A percentile compares a stretch with the other conserved stretches of the same genome.
Conservation (phyloP, 441 rosid genomes). For the Pelargonium citronellum region DNA sequence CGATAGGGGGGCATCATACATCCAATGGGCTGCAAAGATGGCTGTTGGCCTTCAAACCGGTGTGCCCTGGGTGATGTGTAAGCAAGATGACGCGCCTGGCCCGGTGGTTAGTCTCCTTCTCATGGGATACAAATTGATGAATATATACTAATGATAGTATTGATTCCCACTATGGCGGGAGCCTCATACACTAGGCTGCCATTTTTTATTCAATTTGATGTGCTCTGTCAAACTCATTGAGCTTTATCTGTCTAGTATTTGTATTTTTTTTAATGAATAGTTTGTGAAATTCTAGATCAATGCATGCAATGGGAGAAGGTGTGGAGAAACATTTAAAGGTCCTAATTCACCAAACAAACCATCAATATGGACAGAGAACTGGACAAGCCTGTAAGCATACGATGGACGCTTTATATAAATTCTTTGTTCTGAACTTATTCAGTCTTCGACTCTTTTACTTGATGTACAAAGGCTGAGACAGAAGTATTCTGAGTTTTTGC, state of each 20-base stretch:
- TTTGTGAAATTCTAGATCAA: constrained; percentile 46
- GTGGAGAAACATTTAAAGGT: constrained; percentile 73
- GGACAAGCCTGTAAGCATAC: constrained; percentile 70
- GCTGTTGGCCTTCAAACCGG: constrained; percentile 70
- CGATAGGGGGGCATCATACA: constrained; percentile 44
- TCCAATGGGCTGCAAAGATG: constrained; percentile 72
- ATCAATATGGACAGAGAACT: constrained; percentile 83
- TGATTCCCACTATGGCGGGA: too few species aligned
- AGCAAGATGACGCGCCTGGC: constrained; percentile 79
- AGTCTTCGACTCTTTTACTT: too few species aligned
- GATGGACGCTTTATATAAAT: background rate
- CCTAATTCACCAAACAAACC: constrained; percentile 79
- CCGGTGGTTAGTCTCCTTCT: constrained; percentile 49
- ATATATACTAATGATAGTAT: too few species aligned
- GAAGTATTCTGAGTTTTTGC: too few species aligned
- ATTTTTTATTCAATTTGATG: background rate
- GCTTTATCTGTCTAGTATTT: background rate
- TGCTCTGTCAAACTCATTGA: background rate
- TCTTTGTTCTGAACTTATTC: too few species aligned
- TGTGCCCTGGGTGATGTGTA: constrained; percentile 93
- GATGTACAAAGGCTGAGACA: too few species aligned
- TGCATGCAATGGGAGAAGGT: constrained; percentile 72
- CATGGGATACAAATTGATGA: too few species aligned
- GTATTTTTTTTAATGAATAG: background rate
- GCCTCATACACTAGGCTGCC: too few species aligned